Conservation (phyloP, 352 stramenopile genomes). For the Peronospora destructor region DNA sequence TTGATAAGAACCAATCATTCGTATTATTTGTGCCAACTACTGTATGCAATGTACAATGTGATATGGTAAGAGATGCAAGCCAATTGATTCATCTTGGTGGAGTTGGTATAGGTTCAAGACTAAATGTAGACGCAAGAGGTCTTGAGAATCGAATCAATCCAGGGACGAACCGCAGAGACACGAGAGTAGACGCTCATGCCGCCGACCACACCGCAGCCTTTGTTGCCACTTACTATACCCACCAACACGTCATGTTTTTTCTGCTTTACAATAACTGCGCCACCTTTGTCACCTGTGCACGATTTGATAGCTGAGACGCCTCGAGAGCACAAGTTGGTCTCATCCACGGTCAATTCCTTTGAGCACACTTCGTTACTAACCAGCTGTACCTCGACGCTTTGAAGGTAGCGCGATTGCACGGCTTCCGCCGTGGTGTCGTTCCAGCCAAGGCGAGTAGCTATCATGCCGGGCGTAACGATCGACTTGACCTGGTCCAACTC, state of each 20-base stretch:
- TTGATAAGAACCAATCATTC: neutral
- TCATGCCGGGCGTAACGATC: slow-evolving; percentile 29
- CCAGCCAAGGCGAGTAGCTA: slow-evolving; percentile 34
- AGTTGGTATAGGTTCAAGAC: neutral
- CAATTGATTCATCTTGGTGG: neutral
- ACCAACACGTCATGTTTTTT: slow-evolving; percentile 31
- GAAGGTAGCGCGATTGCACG: slow-evolving; percentile 33
- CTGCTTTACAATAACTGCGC: slow-evolving; percentile 34
- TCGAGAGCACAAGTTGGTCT: slow-evolving; percentile 48
- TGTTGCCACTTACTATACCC: slow-evolving; percentile 48
- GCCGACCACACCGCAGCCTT: slow-evolving; percentile 33
- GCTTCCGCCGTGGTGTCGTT: slow-evolving; percentile 33
- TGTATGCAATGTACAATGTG: neutral
- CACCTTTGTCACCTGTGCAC: slow-evolving; percentile 57
- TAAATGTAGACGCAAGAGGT: slow-evolving; percentile 12
- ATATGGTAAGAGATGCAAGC: slow-evolving; percentile 1
- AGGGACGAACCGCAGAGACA: slow-evolving; percentile 40
- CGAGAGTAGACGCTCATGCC: slow-evolving; percentile 50
- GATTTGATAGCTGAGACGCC: slow-evolving; percentile 34
- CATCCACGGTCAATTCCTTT: slow-evolving; percentile 23
- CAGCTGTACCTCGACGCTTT: slow-evolving; percentile 38
- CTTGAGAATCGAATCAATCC: slow-evolving; percentile 38
- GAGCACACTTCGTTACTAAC: slow-evolving; percentile 36
- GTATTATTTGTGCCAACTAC: too few relatives aligned
- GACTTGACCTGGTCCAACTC: slow-evolving; percentile 23